Conservation (phyloP, 768 basidiomycete species). For the Pisolithus microcarpus region DNA sequence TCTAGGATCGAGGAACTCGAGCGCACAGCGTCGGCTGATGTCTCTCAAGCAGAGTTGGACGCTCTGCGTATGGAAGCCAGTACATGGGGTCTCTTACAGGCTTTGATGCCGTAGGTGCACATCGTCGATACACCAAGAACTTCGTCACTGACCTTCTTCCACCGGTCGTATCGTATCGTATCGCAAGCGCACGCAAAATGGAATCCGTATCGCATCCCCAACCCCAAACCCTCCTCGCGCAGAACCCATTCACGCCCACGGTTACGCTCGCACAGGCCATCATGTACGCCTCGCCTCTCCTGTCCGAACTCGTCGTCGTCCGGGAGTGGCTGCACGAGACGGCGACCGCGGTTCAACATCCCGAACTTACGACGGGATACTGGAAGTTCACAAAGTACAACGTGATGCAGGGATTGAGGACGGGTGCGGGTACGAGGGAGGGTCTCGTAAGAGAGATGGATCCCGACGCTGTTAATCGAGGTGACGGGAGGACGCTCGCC, state of each 20-base stretch:
- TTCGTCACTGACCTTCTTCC: not conserved
- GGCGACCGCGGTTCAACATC: conserved; percentile 50
- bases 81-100: conserved; percentile 78
- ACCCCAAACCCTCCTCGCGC: conserved; percentile 48
- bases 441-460: conserved; percentile 66
- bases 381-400: conserved; percentile 77
- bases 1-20: conserved; percentile 48
- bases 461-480: conserved; percentile 67
- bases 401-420: conserved; percentile 57
- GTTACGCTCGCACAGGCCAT: conserved; percentile 68
- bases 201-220: conserved; percentile 40
- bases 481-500: conserved; percentile 51
- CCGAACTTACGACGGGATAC: conserved; percentile 75
- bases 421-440: conserved; percentile 37
- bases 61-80: conserved; percentile 65
- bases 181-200: conserved; percentile 60
- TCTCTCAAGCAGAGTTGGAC: conserved; percentile 48
- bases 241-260: conserved; percentile 80
- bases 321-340: conserved; percentile 87
- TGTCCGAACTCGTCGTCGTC: conserved; percentile 71
- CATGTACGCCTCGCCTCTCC: conserved; percentile 57
- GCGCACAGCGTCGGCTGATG: conserved; percentile 31
- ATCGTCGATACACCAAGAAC: conserved; percentile 1
- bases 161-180: not conserved
- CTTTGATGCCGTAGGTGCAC: conserved; percentile 60